These are phyloP conservation scores for Parsonsia alboflavescens DNA, from an alignment of 257 asterid species.

Conservation along the genomic window DNA sequence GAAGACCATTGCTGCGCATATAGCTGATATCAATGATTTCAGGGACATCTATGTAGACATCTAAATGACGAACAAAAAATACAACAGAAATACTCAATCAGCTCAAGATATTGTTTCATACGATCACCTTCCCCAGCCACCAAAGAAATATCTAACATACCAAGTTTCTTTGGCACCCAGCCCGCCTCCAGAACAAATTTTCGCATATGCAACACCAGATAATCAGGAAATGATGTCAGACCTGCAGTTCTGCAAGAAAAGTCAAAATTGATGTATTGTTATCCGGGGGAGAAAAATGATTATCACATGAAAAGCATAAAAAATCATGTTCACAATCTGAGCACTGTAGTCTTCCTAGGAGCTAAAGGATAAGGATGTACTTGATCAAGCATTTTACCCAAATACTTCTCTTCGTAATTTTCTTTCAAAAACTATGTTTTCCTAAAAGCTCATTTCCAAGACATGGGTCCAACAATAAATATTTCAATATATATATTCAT, in stretches of 20 bases:
- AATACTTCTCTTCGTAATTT: no score
- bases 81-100: conserved; percentile 12
- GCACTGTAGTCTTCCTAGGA: not conserved
- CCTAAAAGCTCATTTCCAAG: no score
- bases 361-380: no score
- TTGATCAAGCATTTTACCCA: no score
- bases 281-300: not conserved
- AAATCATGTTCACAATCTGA: not conserved
- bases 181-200: conserved; percentile 91
- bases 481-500: no score
- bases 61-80: conserved; percentile 32
- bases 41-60: conserved; percentile 92
- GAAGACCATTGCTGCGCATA: conserved; percentile 96
- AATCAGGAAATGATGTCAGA: conserved; percentile 90
- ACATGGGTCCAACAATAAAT: no score
- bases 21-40: conserved; percentile 73
- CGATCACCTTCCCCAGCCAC: not conserved
- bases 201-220: conserved; percentile 91
- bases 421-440: no score
- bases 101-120: conserved; percentile 9
- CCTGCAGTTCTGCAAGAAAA: conserved; percentile 72
- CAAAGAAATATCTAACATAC: conserved; percentile 31
- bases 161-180: conserved; percentile 97
- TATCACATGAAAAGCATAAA: not conserved
- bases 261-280: not conserved